Conservation (phyloP, 2,329 filamentous ascomycete genomes). For the Pezicula neosporulosa region DNA sequence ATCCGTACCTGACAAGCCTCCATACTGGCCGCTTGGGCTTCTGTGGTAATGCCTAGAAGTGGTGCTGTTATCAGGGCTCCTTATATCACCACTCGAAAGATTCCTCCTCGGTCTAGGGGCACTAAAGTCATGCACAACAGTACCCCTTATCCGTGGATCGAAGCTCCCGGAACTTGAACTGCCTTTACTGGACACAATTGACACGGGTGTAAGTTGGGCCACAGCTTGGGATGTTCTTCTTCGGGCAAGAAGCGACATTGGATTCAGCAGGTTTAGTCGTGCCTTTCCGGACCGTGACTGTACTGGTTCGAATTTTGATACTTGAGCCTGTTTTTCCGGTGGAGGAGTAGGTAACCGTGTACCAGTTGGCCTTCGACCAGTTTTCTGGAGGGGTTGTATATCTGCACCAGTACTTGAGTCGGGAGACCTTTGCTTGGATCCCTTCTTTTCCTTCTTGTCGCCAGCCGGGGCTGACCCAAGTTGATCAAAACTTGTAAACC, state of each 20-base stretch:
- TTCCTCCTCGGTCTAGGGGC: slow-evolving; percentile 49
- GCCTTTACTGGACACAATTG: slow-evolving; percentile 14
- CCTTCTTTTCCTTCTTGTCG: slow-evolving; percentile 7
- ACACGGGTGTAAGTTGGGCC: slow-evolving; percentile 21
- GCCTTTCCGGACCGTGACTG: slow-evolving; percentile 23
- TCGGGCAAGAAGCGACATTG: slow-evolving; percentile 32
- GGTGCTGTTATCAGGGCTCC: slow-evolving; percentile 7
- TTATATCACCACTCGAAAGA: slow-evolving; percentile 27
- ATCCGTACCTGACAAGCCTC: slow-evolving; percentile 12
- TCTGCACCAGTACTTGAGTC: slow-evolving; percentile 15
- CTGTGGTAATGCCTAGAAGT: slow-evolving; percentile 14
- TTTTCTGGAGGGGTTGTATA: slow-evolving; percentile 9
- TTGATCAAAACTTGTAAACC: slow-evolving; percentile 11
- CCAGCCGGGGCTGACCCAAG: not conserved
- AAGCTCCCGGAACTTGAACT: slow-evolving; percentile 36
- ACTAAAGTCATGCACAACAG: slow-evolving; percentile 63
- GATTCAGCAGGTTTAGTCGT: slow-evolving; percentile 33
- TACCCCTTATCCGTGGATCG: slow-evolving; percentile 62
- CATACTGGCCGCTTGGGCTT: slow-evolving; percentile 14
- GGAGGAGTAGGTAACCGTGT: slow-evolving; percentile 22
- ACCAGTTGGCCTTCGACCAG: slow-evolving; percentile 19
- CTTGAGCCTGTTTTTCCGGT: slow-evolving; percentile 3
- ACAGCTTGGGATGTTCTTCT: slow-evolving; percentile 28
- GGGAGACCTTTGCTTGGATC: slow-evolving; percentile 9
- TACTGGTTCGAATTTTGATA: slow-evolving; percentile 18